Evolutionary conservation across 306 rosid genomes (phyloP), one percentile per base, ranked within the genome.

Genomic region (Crotalaria pallida): DNA sequence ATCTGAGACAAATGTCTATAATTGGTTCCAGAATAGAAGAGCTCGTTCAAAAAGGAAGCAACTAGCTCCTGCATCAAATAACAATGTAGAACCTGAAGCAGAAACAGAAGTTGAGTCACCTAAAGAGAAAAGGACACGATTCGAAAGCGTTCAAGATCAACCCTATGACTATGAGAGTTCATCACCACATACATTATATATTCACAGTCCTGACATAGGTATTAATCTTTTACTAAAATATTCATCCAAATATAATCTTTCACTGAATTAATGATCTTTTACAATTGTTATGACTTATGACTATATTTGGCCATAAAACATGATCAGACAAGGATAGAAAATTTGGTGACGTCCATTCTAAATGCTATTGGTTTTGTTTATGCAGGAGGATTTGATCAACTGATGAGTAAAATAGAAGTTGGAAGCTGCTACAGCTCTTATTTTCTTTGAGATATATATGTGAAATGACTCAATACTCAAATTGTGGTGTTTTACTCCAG

Each of bases 21-120:
- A 91, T 56, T 91, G 96, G 97, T 88, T 91, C 67, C 96, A 91
- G 75, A 91, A 91, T 69, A 73, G 92, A 73, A 83, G 97, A 58
- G 92, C 97, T 71, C 92, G 97, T 45, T 86, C 95, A 0, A 91
- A 88, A 74, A 78, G 92, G 24, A 91, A 83, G 81, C 97, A 86
- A 76, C 66, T 76, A 0, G 57, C 49, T 75, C 65, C 86, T 7
- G 0, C 52, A 1, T 50, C 60, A 7, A 31, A 31, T 31, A 31
- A 31, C 6, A 5, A 29, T 31, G 36, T 3, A 21, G 96, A 86
- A 18, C 52, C 71, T 3, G 89, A 82, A 53, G 51, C 48, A 0
- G 89, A 81, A 49, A 56, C 81, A 0, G 86, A 85, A 52, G 75
- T 78, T 27, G 88, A 86, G 33, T 81, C 84, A 73, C 85, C 85